phyloP scores from a whole-genome alignment of 129 eudicot species.

The Ambrosia artemisiifolia region DNA sequence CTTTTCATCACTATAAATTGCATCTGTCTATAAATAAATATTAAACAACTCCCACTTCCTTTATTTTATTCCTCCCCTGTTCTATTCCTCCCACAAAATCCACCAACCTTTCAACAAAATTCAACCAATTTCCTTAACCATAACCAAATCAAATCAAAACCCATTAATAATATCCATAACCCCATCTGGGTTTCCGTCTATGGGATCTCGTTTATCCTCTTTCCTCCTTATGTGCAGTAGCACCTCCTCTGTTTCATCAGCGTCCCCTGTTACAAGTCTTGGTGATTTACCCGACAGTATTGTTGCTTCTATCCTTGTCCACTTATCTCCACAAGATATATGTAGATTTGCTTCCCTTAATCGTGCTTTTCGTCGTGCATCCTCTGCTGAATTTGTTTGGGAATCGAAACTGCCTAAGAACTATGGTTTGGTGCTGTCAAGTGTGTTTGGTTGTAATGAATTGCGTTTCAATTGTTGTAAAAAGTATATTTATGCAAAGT shows the following conservation, averaged over 20 bases:
- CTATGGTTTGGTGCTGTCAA: conserved; percentile 41
- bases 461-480: conserved; percentile 36
- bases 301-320: conserved; percentile 52
- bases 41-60: conserved; percentile 21
- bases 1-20: conserved; percentile 4
- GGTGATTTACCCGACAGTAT: conserved; percentile 92
- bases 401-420: conserved; percentile 72
- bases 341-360: conserved; percentile 62
- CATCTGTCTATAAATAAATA: not conserved
- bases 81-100: conserved; percentile 1
- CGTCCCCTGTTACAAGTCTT: conserved; percentile 32
- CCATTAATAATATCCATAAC: not conserved
- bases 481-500: conserved; percentile 60
- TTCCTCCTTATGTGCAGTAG: conserved; percentile 31
- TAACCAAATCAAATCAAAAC: conserved; percentile 12
- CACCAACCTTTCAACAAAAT: not conserved
- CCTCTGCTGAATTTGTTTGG: conserved; percentile 92
- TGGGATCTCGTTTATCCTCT: conserved; percentile 37
- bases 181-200: conserved; percentile 1
- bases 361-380: conserved; percentile 63
- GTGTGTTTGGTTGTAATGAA: conserved; percentile 39
- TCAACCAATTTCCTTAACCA: not conserved
- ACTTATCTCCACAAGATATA: conserved; percentile 66
- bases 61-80: not conserved
- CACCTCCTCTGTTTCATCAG: conserved; percentile 29